Evolutionary conservation across 176 grass and related monocot species (phyloP).

Genomic region (Triticum urartu): DNA sequence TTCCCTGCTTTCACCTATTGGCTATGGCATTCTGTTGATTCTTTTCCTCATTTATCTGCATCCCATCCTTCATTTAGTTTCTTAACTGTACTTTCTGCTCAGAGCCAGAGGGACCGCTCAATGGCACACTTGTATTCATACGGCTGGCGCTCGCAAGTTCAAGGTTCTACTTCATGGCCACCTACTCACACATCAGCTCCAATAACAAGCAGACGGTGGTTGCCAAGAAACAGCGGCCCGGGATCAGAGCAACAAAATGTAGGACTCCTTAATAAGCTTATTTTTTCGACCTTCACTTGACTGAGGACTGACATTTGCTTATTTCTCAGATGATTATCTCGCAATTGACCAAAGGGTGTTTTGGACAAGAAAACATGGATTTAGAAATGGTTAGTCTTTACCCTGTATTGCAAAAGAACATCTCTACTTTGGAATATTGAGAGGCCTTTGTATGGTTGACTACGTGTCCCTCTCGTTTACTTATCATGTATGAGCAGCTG

Average conservation of each 20-base stretch:
- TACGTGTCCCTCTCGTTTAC: constrained; percentile 2
- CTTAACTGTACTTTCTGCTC: constrained; percentile 20
- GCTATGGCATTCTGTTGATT: neutral
- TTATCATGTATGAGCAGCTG: constrained; percentile 8
- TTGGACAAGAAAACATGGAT: constrained; percentile 63
- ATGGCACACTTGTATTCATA: constrained; percentile 65
- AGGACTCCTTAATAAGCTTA: constrained; percentile 25
- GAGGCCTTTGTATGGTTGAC: neutral
- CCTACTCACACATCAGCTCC: constrained; percentile 21
- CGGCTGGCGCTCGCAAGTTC: constrained; percentile 23
- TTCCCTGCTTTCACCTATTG: neutral
- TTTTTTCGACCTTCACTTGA: constrained; percentile 10
- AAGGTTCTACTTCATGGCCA: constrained; percentile 35
- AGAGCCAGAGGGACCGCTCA: constrained; percentile 62
- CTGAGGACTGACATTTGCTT: constrained; percentile 26
- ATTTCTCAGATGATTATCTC: constrained; percentile 66
- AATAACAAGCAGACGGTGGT: constrained; percentile 37
- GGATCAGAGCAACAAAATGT: constrained; percentile 61
- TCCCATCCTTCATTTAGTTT: constrained; percentile 15
- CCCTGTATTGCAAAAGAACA: constrained; percentile 5
- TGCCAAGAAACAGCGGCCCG: constrained; percentile 42
- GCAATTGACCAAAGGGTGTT: constrained; percentile 53
- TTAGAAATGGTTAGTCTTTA: constrained; percentile 52
- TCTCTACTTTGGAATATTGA: constrained; percentile 1
- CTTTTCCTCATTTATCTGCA: constrained; percentile 16